These are phyloP conservation scores for Seiridium cupressi DNA, from an alignment of 2,329 filamentous ascomycete genomes.

Conservation along the genomic window DNA sequence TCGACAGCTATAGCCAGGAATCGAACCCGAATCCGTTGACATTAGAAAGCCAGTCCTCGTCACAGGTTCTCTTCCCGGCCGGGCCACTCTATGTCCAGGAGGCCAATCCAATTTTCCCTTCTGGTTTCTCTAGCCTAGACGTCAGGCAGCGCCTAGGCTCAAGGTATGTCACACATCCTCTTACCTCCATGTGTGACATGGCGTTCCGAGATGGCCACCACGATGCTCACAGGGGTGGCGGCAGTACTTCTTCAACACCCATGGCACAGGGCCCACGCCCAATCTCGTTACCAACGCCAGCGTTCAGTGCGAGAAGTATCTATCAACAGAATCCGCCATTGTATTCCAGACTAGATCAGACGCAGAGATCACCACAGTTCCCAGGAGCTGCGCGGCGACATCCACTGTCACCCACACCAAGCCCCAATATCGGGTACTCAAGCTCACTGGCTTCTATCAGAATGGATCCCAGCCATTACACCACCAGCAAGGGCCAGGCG, in stretches of 20 bases:
- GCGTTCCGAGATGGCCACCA: slow-evolving; percentile 12
- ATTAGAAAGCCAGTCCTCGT: slow-evolving; percentile 50
- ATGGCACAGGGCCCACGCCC: slow-evolving; percentile 58
- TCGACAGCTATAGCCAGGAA: slow-evolving; percentile 54
- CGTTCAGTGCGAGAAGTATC: slow-evolving; percentile 49
- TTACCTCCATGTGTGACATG: slow-evolving; percentile 3
- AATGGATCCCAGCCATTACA: slow-evolving; percentile 47
- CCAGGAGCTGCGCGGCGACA: slow-evolving; percentile 45
- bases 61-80: slow-evolving; percentile 51
- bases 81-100: slow-evolving; percentile 43
- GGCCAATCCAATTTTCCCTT: slow-evolving; percentile 46
- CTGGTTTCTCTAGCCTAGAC: slow-evolving; percentile 49
- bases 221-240: slow-evolving; percentile 37
- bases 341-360: slow-evolving; percentile 47
- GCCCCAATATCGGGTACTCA: slow-evolving; percentile 43
- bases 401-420: slow-evolving; percentile 52
- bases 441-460: slow-evolving; percentile 35
- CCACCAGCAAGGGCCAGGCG: slow-evolving; percentile 32
- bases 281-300: slow-evolving; percentile 49
- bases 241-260: slow-evolving; percentile 49
- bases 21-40: slow-evolving; percentile 49
- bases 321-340: slow-evolving; percentile 51
- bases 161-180: slow-evolving; percentile 45
- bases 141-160: slow-evolving; percentile 53
- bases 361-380: slow-evolving; percentile 52